Conservation (phyloP, 1,139 yeast species). For the Yamadazyma blattariae region DNA sequence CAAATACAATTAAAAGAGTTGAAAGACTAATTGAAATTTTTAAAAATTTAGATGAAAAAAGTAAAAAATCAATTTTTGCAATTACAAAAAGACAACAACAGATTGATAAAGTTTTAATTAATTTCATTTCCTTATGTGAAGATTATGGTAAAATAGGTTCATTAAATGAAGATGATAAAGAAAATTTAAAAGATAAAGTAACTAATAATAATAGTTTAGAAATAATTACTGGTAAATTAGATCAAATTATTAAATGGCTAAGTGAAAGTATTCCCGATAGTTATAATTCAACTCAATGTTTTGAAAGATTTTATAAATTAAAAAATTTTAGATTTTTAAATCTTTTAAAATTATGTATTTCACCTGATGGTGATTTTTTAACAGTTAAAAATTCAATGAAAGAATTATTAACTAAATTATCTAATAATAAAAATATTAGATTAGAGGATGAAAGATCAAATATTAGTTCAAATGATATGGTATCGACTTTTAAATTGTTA, state of each 20-base stretch:
- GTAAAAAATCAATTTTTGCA: slow-evolving; percentile 65
- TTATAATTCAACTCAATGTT: slow-evolving; percentile 42
- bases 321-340: slow-evolving; percentile 58
- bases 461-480: slow-evolving; percentile 49
- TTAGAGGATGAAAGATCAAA: slow-evolving; percentile 33
- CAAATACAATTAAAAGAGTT: slow-evolving; percentile 46
- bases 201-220: slow-evolving; percentile 4
- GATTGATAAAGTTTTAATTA: slow-evolving; percentile 39
- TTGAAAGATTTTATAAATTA: slow-evolving; percentile 50
- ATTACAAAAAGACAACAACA: slow-evolving; percentile 68
- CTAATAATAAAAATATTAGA: slow-evolving; percentile 48
- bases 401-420: slow-evolving; percentile 55
- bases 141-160: slow-evolving; percentile 28
- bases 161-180: slow-evolving; percentile 35
- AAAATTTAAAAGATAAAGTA: slow-evolving; percentile 20
- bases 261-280: slow-evolving; percentile 55
- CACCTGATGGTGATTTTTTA: slow-evolving; percentile 58
- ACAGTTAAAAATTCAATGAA: slow-evolving; percentile 59
- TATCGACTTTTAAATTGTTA: slow-evolving; percentile 50
- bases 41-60: slow-evolving; percentile 50
- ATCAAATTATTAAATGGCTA: slow-evolving; percentile 65
- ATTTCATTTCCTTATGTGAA: slow-evolving; percentile 33
- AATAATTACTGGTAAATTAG: slow-evolving; percentile 32
- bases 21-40: slow-evolving; percentile 51
- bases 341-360: slow-evolving; percentile 52